These are phyloP conservation scores for Trapa incisa DNA, from an alignment of 345 rosid species.

Conservation along the genomic window DNA sequence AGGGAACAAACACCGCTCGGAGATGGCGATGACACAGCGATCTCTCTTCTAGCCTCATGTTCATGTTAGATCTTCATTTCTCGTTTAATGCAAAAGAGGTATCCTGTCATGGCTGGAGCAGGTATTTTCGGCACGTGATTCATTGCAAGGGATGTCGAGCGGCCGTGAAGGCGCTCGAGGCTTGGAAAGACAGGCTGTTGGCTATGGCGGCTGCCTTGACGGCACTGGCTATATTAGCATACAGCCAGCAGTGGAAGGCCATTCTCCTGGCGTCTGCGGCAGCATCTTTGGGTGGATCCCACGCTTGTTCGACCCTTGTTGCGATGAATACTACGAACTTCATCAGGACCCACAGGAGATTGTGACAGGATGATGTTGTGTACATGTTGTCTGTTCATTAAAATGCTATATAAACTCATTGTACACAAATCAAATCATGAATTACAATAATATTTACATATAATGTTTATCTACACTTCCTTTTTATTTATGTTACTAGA, in stretches of 20 bases:
- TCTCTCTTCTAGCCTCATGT: background rate
- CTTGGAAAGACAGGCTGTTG: slow-evolving; percentile 51
- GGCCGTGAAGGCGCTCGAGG: slow-evolving; percentile 36
- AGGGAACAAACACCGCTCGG: background rate
- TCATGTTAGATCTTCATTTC: background rate
- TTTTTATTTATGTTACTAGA: no score
- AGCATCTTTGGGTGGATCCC: slow-evolving; percentile 47
- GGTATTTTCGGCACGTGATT: slow-evolving; percentile 75
- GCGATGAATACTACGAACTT: slow-evolving; percentile 77
- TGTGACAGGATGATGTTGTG: slow-evolving; percentile 14
- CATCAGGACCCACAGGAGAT: slow-evolving; percentile 76
- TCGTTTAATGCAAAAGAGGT: background rate
- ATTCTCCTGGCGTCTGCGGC: slow-evolving; percentile 40
- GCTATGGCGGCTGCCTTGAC: slow-evolving; percentile 32
- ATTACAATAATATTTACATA: no score
- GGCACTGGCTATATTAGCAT: slow-evolving; percentile 53
- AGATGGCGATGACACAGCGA: background rate
- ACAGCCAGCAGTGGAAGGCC: slow-evolving; percentile 64
- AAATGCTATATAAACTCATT: no score
- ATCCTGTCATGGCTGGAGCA: background rate
- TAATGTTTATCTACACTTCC: no score
- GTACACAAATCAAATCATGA: no score
- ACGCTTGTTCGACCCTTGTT: slow-evolving; percentile 45
- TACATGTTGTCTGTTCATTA: no score
- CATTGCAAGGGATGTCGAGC: slow-evolving; percentile 77